Conservation (phyloP, 441 rosid species). For the Capsella rubella region DNA sequence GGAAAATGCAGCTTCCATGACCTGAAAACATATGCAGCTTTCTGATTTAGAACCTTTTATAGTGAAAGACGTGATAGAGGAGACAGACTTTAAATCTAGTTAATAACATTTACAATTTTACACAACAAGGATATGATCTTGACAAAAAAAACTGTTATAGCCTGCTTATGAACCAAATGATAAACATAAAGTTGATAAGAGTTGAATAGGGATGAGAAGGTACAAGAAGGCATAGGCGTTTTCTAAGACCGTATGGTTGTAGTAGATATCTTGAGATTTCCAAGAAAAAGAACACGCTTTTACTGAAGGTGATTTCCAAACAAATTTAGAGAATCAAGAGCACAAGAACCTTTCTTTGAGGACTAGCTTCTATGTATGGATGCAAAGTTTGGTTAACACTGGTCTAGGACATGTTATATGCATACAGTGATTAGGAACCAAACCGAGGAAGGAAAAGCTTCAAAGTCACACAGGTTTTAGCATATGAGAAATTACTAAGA, state of each 20-base stretch:
- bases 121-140: conserved; percentile 11
- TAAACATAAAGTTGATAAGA: background rate
- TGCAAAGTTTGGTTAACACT: conserved; percentile 10
- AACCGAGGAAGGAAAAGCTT: background rate
- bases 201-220: conserved; percentile 13
- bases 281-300: background rate
- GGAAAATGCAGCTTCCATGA: conserved; percentile 92
- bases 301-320: background rate
- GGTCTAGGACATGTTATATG: background rate
- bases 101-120: background rate
- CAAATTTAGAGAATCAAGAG: background rate
- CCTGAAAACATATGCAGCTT: conserved; percentile 61
- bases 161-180: background rate
- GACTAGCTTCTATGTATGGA: conserved; percentile 44
- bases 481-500: background rate
- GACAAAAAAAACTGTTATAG: background rate
- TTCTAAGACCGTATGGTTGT: background rate
- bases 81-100: background rate
- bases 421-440: background rate
- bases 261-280: background rate
- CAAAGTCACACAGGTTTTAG: background rate
- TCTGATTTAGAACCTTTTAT: conserved; percentile 20
- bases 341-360: conserved; percentile 2
- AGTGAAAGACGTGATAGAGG: background rate
- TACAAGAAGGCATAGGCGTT: background rate